These are phyloP conservation scores for Hemerocallis citrina DNA, from an alignment of 106 monocot genomes.

Conservation along the genomic window DNA sequence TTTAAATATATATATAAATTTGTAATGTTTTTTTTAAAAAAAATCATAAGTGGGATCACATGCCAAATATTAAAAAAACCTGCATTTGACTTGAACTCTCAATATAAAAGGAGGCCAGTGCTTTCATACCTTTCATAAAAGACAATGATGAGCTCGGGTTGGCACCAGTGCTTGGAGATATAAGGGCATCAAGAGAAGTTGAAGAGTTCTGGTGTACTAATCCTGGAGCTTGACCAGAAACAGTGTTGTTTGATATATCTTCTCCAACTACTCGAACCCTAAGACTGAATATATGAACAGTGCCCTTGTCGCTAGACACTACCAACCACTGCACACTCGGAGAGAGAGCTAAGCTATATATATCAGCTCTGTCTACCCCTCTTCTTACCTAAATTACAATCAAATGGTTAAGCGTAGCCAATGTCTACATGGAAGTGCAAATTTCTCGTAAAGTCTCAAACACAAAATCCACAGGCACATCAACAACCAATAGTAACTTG, in stretches of 20 bases:
- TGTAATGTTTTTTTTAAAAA: too few relatives aligned
- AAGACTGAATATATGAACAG: slow-evolving; percentile 76
- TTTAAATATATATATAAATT: too few relatives aligned
- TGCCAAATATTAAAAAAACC: too few relatives aligned
- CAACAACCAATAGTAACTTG: too few relatives aligned
- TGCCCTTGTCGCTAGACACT: slow-evolving; percentile 89
- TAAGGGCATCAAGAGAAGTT: slow-evolving; percentile 47
- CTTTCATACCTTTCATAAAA: slow-evolving; percentile 74
- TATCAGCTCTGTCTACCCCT: slow-evolving; percentile 82
- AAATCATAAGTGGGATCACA: too few relatives aligned
- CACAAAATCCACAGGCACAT: too few relatives aligned
- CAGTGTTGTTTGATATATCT: slow-evolving; percentile 33
- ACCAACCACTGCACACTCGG: slow-evolving; percentile 79
- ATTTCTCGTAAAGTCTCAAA: too few relatives aligned
- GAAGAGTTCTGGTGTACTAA: slow-evolving; percentile 66
- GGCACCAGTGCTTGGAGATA: slow-evolving; percentile 49
- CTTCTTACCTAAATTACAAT: slow-evolving; percentile 56
- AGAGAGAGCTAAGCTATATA: slow-evolving; percentile 82
- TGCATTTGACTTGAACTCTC: too few relatives aligned
- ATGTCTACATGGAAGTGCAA: too few relatives aligned
- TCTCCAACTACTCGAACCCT: slow-evolving; percentile 75
- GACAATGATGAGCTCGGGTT: slow-evolving; percentile 76
- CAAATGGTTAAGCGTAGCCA: too few relatives aligned
- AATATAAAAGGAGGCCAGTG: background rate
- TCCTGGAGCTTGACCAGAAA: slow-evolving; percentile 19